Conservation (phyloP, 768 basidiomycete species). For the Rossbeevera mucosa region DNA sequence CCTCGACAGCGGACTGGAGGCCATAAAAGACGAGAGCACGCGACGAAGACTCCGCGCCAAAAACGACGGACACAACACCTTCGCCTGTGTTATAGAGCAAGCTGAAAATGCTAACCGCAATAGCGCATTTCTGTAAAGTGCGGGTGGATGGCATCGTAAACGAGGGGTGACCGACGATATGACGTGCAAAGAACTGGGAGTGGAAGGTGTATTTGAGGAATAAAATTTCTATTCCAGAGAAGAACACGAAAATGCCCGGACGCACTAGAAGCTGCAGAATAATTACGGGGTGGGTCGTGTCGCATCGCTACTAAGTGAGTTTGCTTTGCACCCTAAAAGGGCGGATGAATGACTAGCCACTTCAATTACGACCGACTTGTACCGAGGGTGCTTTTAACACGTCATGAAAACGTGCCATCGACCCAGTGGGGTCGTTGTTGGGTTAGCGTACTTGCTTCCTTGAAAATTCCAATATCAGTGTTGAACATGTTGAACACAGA, state of each 20-base stretch:
- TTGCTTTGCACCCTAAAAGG: too few species aligned
- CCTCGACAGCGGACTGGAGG: slow-evolving; percentile 45
- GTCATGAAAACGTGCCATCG: not conserved
- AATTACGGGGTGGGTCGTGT: too few species aligned
- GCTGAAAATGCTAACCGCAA: slow-evolving; percentile 40
- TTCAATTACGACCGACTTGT: not conserved
- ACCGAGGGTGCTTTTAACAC: not conserved
- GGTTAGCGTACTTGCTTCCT: not conserved
- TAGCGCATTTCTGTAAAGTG: slow-evolving; percentile 33
- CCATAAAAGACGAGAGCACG: slow-evolving; percentile 46
- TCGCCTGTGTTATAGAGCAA: slow-evolving; percentile 38
- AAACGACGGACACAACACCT: slow-evolving; percentile 40
- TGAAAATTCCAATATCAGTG: not conserved
- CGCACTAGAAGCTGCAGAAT: too few species aligned
- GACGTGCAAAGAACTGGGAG: not conserved
- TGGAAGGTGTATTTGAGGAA: not conserved
- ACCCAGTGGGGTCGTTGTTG: not conserved
- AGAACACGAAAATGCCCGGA: not conserved
- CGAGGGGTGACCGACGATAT: not conserved
- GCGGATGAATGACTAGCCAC: too few species aligned
- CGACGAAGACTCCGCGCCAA: slow-evolving; percentile 43
- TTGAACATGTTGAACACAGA: not conserved
- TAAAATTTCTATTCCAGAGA: not conserved
- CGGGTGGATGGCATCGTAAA: slow-evolving; percentile 16
- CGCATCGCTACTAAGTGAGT: too few species aligned